Conservation (phyloP, 192 early-diverging fungal species). For the Umbelopsis sp. region DNA sequence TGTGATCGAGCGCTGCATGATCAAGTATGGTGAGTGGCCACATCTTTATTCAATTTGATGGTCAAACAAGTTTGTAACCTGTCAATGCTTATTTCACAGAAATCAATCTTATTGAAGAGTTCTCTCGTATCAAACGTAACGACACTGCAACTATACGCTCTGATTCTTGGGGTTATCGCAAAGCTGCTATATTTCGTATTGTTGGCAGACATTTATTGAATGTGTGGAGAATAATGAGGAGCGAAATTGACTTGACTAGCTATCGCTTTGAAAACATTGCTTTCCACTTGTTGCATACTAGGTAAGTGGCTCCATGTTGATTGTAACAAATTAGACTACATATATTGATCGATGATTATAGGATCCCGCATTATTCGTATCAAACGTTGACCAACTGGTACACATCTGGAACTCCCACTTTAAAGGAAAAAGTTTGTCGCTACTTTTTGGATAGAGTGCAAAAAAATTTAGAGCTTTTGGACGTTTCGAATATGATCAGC, state of each 20-base stretch:
- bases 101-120: slow-evolving; percentile 33
- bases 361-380: slow-evolving; percentile 67
- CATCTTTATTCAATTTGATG: slow-evolving; percentile 51
- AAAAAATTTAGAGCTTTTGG: slow-evolving; percentile 69
- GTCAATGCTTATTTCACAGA: slow-evolving; percentile 1
- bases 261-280: slow-evolving; percentile 81
- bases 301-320: slow-evolving; percentile 48
- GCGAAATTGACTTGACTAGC: slow-evolving; percentile 72
- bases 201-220: slow-evolving; percentile 84
- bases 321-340: not conserved
- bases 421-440: slow-evolving; percentile 60
- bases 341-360: slow-evolving; percentile 35
- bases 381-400: slow-evolving; percentile 73
- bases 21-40: slow-evolving; percentile 39
- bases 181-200: slow-evolving; percentile 65
- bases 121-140: slow-evolving; percentile 21
- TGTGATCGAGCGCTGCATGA: slow-evolving; percentile 61
- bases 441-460: slow-evolving; percentile 74
- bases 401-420: slow-evolving; percentile 41
- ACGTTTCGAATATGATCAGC: slow-evolving; percentile 67
- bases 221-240: slow-evolving; percentile 85
- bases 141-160: not conserved
- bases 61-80: slow-evolving; percentile 36
- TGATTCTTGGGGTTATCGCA: slow-evolving; percentile 61
- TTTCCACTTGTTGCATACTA: slow-evolving; percentile 68